Evolutionary conservation across 2,329 filamentous ascomycete genomes (phyloP), one percentile per base, ranked within the genome.

Genomic region (Botrytis fragariae): DNA sequence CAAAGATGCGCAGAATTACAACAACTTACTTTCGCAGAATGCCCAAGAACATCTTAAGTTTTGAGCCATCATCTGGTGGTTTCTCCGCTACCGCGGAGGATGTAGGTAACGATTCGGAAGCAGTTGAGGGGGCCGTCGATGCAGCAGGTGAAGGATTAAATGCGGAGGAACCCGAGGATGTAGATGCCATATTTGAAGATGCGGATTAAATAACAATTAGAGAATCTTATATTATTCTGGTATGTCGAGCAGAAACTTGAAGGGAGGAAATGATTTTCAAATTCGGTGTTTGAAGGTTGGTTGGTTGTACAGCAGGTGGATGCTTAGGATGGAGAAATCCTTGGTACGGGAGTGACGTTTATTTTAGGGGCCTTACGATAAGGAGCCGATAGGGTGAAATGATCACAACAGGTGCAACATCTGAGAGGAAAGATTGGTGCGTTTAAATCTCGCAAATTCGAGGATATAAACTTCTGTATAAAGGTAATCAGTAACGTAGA

Each of bases 11-110:
- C 35, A 51, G 22, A 65, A 42, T 3, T 32, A 62, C 29, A 37
- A 18, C 10, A 25, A 83, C 90, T 85, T 87, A 97, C 94, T 93
- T 97, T 84, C 92, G 91, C 80, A 98, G 84, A 78, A 98, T 97
- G 71, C 91, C 89, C 75, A 98, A 83, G 80, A 98, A 97, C 1
- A 93, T 97, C 84, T 90, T 92, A 80, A 98, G 86, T 86, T 97
- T 97, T 77, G 93, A 95, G 77, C 89, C 90, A 74, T 98, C 95
- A 84, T 93, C 94, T 77, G 87, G 86, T 25, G 85, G 82, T 82
- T 90, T 89, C 80, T 90, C 88, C 45, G 82, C 69, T 48, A 78
- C 79, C 6, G 79, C 73, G 42, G 74, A 69, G 14, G 68, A 71
- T 25, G 73, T 39, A 39, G 74, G 74, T 57, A 77, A 77, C 3